Conservation (phyloP, 768 basidiomycete species). For the Amanita phalloides region DNA sequence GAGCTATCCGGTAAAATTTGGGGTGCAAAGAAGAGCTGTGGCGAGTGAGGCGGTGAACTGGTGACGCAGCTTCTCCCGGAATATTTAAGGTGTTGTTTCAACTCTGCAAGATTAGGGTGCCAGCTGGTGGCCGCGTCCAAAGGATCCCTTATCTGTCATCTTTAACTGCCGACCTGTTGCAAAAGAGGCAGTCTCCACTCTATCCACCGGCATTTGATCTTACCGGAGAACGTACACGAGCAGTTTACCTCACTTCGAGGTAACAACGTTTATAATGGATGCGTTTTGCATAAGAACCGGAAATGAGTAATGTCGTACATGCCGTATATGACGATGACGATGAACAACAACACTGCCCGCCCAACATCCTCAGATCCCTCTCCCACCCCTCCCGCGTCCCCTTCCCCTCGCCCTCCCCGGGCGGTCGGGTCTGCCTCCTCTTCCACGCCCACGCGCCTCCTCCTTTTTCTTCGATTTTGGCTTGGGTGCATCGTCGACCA, state of each 20-base stretch:
- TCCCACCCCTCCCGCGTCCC: conserved; percentile 10
- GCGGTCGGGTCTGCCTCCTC: conserved; percentile 40
- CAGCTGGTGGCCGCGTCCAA: too few relatives aligned
- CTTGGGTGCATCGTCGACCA: conserved; percentile 97
- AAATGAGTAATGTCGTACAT: not conserved
- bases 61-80: not conserved
- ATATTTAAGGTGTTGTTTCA: not conserved
- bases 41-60: not conserved
- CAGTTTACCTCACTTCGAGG: not conserved
- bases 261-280: not conserved
- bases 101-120: too few relatives aligned
- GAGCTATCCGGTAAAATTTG: not conserved
- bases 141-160: not conserved
- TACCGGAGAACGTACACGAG: too few relatives aligned
- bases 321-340: not conserved
- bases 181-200: not conserved
- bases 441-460: conserved; percentile 55
- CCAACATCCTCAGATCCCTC: not conserved
- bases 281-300: not conserved
- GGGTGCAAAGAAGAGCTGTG: not conserved
- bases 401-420: conserved; percentile 40
- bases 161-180: not conserved
- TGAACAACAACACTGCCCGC: not conserved
- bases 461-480: conserved; percentile 92
- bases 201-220: too few relatives aligned